phyloP scores from a whole-genome alignment of 805 yeast species.

The Candida chauliodis region DNA sequence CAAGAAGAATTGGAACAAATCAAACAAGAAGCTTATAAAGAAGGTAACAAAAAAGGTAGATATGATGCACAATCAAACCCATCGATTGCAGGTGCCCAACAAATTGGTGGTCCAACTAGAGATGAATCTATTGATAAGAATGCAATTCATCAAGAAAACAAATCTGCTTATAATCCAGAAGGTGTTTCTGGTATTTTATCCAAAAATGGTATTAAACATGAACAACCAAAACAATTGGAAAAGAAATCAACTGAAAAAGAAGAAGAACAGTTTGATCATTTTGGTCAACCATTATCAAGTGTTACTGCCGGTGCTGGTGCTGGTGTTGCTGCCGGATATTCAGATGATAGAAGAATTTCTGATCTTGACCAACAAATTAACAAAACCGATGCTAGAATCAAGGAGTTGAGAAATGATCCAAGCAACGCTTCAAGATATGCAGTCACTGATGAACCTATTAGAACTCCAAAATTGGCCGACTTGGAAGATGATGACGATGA shows the following conservation, averaged over 20 bases:
- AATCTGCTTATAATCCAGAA: constrained; percentile 27
- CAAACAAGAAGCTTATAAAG: constrained; percentile 14
- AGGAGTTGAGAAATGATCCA: constrained; percentile 8
- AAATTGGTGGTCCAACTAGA: constrained; percentile 1
- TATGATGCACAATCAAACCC: constrained; percentile 5
- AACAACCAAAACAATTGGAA: background rate
- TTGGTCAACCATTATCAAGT: constrained; percentile 15
- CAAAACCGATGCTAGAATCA: constrained; percentile 3
- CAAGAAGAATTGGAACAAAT: constrained; percentile 13
- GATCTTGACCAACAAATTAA: constrained; percentile 6
- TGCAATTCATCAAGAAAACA: constrained; percentile 25
- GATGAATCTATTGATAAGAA: constrained; percentile 17
- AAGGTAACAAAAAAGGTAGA: constrained; percentile 8
- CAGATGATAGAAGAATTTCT: constrained; percentile 4
- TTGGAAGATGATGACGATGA: constrained; percentile 8
- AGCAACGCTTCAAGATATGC: constrained; percentile 12
- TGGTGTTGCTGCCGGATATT: background rate
- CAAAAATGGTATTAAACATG: background rate
- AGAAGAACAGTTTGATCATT: constrained; percentile 3
- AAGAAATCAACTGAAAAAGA: background rate
- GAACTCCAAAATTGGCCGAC: constrained; percentile 8
- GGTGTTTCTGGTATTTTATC: constrained; percentile 17
- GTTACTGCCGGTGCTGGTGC: constrained; percentile 12
- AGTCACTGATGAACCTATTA: constrained; percentile 8
- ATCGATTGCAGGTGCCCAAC: background rate